Percentiles rank a stretch among this genome's conserved stretches.
phyloP scores from a whole-genome alignment of 2,329 filamentous ascomycete species.

The Colletotrichum godetiae region DNA sequence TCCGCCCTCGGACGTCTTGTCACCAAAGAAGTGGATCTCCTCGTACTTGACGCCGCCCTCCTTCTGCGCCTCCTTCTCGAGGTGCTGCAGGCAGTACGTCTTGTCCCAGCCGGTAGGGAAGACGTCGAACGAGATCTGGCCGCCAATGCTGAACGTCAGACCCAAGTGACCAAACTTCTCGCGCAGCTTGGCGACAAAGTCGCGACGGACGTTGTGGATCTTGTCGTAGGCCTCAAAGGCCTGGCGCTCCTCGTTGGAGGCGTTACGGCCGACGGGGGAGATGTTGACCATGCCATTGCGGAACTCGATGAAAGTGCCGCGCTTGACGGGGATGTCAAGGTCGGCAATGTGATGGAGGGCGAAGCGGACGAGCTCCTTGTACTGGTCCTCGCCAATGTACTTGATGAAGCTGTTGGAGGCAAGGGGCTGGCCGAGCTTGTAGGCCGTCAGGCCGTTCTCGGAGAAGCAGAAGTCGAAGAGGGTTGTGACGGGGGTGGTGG shows the following conservation, averaged over 20 bases:
- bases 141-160: constrained; percentile 94
- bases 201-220: constrained; percentile 78
- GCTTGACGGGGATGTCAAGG: constrained; percentile 85
- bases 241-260: constrained; percentile 80
- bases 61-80: constrained; percentile 81
- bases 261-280: constrained; percentile 87
- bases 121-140: constrained; percentile 98
- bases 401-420: constrained; percentile 87
- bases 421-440: constrained; percentile 81
- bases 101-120: constrained; percentile 99
- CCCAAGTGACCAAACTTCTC: constrained; percentile 86
- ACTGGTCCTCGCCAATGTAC: constrained; percentile 86
- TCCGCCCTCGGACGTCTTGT: constrained; percentile 91
- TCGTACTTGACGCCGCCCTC: constrained; percentile 81
- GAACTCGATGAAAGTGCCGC: constrained; percentile 88
- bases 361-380: constrained; percentile 82
- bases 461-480: constrained; percentile 99
- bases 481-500: constrained; percentile 75
- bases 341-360: constrained; percentile 86
- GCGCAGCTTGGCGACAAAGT: constrained; percentile 80
- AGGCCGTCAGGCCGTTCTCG: constrained; percentile 95
- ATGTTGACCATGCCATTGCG: constrained; percentile 93
- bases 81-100: constrained; percentile 92
- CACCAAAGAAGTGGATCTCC: constrained; percentile 96
- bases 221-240: constrained; percentile 88